Evolutionary conservation across 306 rosid genomes (phyloP), one percentile per base, ranked within the genome.

Genomic region (Glycyrrhiza uralensis): DNA sequence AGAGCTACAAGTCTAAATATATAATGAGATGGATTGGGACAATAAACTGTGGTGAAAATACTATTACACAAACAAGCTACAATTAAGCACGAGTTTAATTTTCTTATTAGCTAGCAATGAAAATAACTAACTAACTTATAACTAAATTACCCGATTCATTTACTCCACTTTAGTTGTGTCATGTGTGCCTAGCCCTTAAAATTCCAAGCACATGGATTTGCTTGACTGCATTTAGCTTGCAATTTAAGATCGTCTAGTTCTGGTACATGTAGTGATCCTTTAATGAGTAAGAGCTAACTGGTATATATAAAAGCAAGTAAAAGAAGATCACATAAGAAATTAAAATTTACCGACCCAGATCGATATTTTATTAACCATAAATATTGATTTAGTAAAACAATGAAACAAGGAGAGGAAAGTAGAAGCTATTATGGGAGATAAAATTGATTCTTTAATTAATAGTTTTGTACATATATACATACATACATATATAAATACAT

Each of bases 151-250:
- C n/a, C n/a, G n/a, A n/a, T 54, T 54, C 35, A 32, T 22, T 17
- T 9, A 29, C 9, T 15, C 14, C 7, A 38, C 12, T 20, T 14
- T 38, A 20, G 14, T 12, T 36, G 9, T n/a, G n/a, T n/a, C n/a
- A n/a, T n/a, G n/a, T 62, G 51, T 38, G 33, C 13, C 50, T 62
- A 39, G 41, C 50, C 50, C 24, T 35, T 51, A 22, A 33, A 38
- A 55, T 66, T 67, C 44, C 58, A 54, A 44, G 58, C 83, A 79
- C 84, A 66, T 79, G 79, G 35, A 19, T 28, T 35, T 51, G 61
- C 42, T 63, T 52, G 51, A 59, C 24, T 18, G 50, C 36, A 63
- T 59, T 77, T 20, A 75, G 68, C 39, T 18, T 23, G 5, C 14
- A 63, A 64, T 63, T 42, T 78, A 62, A 38, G 49, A 36, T 13